A percentile compares a stretch with the other conserved stretches of the same genome.
These are phyloP conservation scores for Psilocybe subaeruginosa DNA, from an alignment of 768 basidiomycete genomes.

Conservation along the genomic window DNA sequence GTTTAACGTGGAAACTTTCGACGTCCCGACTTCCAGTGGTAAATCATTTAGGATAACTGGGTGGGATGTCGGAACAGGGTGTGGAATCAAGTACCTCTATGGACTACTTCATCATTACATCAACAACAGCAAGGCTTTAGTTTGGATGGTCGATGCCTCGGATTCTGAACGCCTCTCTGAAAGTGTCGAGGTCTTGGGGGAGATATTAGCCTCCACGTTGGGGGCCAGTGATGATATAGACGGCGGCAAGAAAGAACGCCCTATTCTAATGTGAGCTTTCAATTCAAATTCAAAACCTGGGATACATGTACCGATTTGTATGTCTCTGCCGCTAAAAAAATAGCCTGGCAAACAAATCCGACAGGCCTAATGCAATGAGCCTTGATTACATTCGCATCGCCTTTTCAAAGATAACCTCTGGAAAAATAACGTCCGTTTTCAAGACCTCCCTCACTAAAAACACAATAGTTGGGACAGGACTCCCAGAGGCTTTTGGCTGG, in stretches of 20 bases:
- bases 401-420: conserved; percentile 32
- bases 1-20: conserved; percentile 65
- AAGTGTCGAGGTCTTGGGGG: conserved; percentile 50
- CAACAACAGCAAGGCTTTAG: conserved; percentile 50
- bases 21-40: conserved; percentile 21
- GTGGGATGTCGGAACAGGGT: conserved; percentile 67
- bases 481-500: conserved; percentile 46
- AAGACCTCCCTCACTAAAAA: conserved; percentile 24
- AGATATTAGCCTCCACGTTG: conserved; percentile 23
- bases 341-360: conserved; percentile 66
- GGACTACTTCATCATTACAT: conserved; percentile 26
- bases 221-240: not conserved
- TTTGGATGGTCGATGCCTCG: conserved; percentile 67
- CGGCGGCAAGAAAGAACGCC: conserved; percentile 19
- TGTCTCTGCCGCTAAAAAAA: not conserved
- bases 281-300: not conserved
- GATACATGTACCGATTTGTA: not conserved
- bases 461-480: conserved; percentile 18
- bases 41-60: conserved; percentile 51
- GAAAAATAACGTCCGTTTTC: conserved; percentile 31
- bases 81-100: conserved; percentile 44
- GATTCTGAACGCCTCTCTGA: conserved; percentile 53
- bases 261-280: conserved; percentile 35
- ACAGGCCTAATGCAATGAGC: conserved; percentile 53
- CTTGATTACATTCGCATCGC: conserved; percentile 46